These are phyloP conservation scores for Phaffia rhodozyma DNA, from an alignment of 1,284 basidiomycete genomes.

Conservation along the genomic window DNA sequence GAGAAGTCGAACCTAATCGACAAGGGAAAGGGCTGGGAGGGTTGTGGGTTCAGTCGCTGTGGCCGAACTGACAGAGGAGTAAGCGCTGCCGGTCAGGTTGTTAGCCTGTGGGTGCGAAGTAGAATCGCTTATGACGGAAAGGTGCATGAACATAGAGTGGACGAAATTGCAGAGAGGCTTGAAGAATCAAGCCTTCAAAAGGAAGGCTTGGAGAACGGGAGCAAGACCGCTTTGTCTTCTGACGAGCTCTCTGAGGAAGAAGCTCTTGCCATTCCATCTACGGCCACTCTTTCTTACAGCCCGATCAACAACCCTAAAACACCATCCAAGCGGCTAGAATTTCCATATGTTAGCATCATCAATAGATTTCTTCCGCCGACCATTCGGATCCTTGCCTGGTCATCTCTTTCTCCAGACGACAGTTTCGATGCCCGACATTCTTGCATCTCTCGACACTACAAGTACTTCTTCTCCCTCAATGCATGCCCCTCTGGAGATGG, in stretches of 20 bases:
- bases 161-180: conserved; percentile 24
- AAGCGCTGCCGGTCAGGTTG: conserved; percentile 85
- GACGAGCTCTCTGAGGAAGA: not conserved
- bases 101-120: conserved; percentile 80
- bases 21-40: conserved; percentile 58
- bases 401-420: conserved; percentile 53
- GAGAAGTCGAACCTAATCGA: conserved; percentile 65
- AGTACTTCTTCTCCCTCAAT: conserved; percentile 69
- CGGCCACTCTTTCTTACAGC: not conserved
- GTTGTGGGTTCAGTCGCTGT: conserved; percentile 80
- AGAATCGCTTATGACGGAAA: conserved; percentile 15
- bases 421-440: conserved; percentile 79
- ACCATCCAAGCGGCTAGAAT: conserved; percentile 41
- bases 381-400: conserved; percentile 91
- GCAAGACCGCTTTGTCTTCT: not conserved
- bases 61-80: conserved; percentile 93
- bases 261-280: not conserved
- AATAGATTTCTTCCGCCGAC: conserved; percentile 84
- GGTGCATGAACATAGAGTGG: conserved; percentile 20
- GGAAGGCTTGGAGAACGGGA: not conserved
- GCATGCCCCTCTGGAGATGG: conserved; percentile 22
- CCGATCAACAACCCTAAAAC: not conserved
- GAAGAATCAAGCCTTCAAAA: conserved; percentile 6
- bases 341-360: conserved; percentile 66
- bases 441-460: conserved; percentile 84